Conservation (phyloP, 768 basidiomycete genomes). For the Pleurotus tuoliensis region DNA sequence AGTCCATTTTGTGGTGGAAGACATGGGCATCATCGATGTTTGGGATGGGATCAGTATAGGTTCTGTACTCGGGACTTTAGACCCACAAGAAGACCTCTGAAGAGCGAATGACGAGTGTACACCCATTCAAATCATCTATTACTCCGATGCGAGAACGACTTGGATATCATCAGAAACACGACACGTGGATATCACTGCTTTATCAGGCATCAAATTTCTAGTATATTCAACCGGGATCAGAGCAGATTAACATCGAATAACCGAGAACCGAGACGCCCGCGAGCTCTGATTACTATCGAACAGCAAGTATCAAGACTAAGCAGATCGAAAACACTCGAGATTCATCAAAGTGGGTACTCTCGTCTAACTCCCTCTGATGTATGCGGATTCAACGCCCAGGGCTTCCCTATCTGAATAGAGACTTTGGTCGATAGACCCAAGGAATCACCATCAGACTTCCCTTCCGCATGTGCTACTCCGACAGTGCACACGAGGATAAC, state of each 20-base stretch:
- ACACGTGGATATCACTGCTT: background rate
- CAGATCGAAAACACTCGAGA: background rate
- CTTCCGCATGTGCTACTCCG: slow-evolving; percentile 3
- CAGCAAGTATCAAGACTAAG: background rate
- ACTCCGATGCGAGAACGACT: background rate
- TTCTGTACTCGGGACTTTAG: slow-evolving; percentile 1
- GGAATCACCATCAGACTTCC: slow-evolving; percentile 2
- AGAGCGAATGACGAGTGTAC: background rate
- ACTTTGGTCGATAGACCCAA: background rate
- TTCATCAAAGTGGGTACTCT: background rate
- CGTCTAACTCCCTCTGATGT: background rate
- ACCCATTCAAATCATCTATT: background rate
- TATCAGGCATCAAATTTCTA: background rate
- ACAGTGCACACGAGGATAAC: slow-evolving; percentile 2
- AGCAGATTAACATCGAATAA: background rate
- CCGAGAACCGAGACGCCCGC: too few relatives aligned
- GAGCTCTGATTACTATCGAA: too few relatives aligned
- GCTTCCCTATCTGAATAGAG: background rate
- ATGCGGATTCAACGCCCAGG: slow-evolving; percentile 1
- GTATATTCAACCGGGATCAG: background rate
- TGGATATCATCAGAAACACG: background rate
- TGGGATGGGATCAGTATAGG: too few relatives aligned
- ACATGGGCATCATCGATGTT: too few relatives aligned
- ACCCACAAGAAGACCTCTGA: slow-evolving; percentile 1
- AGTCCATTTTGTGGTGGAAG: too few relatives aligned